phyloP scores from a whole-genome alignment of 2,329 filamentous ascomycete genomes.

The Triangularia verruculosa region DNA sequence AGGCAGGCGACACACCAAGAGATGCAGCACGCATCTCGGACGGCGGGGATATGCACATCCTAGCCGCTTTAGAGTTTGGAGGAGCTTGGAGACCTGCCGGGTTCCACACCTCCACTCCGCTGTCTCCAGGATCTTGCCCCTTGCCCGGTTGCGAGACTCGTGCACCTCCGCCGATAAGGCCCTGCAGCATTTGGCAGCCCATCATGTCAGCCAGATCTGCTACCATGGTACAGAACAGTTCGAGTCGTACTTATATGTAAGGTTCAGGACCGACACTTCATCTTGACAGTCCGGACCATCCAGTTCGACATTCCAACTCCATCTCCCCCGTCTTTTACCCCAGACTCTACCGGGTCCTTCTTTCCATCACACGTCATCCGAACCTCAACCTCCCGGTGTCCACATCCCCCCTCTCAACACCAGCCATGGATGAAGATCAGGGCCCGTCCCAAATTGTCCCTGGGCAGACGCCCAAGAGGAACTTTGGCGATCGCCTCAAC shows the following conservation, averaged over 20 bases:
- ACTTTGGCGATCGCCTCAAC: constrained; percentile 32
- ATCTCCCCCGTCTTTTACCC: background rate
- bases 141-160: background rate
- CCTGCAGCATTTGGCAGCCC: background rate
- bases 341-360: background rate
- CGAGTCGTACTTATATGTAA: constrained; percentile 3
- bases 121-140: constrained; percentile 6
- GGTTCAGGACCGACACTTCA: background rate
- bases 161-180: constrained; percentile 4
- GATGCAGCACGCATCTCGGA: background rate
- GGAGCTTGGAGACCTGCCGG: background rate
- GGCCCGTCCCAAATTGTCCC: constrained; percentile 50
- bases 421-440: constrained; percentile 47
- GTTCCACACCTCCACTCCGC: constrained; percentile 8
- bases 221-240: background rate
- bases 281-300: constrained; percentile 1
- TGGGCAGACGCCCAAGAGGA: constrained; percentile 33
- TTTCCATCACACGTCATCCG: background rate
- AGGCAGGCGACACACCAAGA: background rate
- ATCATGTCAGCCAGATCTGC: background rate
- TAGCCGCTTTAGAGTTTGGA: constrained; percentile 6
- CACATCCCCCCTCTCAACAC: background rate
- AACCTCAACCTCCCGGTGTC: background rate
- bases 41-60: constrained; percentile 5
- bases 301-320: background rate